phyloP scores from a whole-genome alignment of 1,139 yeast genomes.

The Yamadazyma epiphylla region DNA sequence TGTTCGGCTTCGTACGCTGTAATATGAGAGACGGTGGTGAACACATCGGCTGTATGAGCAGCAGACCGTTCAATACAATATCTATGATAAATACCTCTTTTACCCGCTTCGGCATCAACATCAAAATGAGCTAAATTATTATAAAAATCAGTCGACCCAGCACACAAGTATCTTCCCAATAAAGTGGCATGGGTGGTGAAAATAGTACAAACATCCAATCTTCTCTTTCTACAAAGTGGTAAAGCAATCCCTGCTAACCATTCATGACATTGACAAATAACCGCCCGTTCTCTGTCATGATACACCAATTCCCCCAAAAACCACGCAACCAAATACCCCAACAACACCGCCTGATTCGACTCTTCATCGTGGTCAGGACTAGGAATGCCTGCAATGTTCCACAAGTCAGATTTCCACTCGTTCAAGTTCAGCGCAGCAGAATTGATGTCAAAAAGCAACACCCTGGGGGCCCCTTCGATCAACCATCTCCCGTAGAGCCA shows the following conservation, averaged over 20 bases:
- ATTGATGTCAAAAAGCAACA: conserved; percentile 77
- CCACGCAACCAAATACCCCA: conserved; percentile 96
- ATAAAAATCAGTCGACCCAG: conserved; percentile 94
- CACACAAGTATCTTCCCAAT: conserved; percentile 92
- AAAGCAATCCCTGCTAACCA: conserved; percentile 98
- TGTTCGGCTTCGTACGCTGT: conserved; percentile 96
- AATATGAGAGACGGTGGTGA: conserved; percentile 94
- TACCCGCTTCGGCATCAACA: conserved; percentile 97
- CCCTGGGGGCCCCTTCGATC: conserved; percentile 96
- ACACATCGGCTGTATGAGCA: conserved; percentile 93
- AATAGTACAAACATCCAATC: conserved; percentile 90
- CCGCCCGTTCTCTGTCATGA: conserved; percentile 80
- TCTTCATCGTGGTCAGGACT: conserved; percentile 87
- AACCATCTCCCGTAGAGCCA: conserved; percentile 95
- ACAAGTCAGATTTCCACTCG: conserved; percentile 93
- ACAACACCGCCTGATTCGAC: conserved; percentile 84
- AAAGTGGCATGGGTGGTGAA: conserved; percentile 97
- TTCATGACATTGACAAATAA: conserved; percentile 93
- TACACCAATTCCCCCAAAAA: conserved; percentile 88
- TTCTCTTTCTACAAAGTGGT: conserved; percentile 86
- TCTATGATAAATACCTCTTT: conserved; percentile 94
- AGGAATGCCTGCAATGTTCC: conserved; percentile 91
- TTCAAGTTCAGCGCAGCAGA: conserved; percentile 68
- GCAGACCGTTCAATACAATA: conserved; percentile 97
- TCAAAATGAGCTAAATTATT: conserved; percentile 88